Base-by-base conservation (phyloP, 2,329 filamentous ascomycete genomes). In the Eurotiales sp. region DNA sequence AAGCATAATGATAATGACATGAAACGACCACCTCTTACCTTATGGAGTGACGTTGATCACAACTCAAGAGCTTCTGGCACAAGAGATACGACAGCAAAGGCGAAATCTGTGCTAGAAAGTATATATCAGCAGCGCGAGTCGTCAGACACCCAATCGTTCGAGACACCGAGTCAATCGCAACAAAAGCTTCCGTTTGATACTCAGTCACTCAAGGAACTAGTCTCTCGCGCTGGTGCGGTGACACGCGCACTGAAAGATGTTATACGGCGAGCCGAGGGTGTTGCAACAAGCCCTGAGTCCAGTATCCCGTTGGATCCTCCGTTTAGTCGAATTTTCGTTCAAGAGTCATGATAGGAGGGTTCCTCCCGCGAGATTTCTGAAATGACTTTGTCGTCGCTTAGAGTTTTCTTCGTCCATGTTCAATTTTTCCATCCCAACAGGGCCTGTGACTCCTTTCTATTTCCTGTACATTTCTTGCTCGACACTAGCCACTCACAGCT, bases 141-240 rank as follows among this genome's bases (percentile, higher is more conserved):
- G 25, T 58, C 65, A 23, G 61, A 61, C 47, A n/a, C 56, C 61
- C 22, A 44, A 61, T 49, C 63, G 34, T 25, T 56, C 12, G 53
- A 66, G 8, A 51, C 62, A 8, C 58, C 64, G 14, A 46, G 58
- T 27, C 67, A 63, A n/a, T 34, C 51, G 11, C 40, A 42, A 36
- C 60, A 68, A 47, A 85, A 84, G 59, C 76, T 85, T n/a, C 80
- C 81, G 0, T 86, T 86, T 61, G 82, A 85, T 60, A 85, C 82
- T 2, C 79, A 79, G 22, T 85, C 83, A 39, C 72, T 86, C 12
- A 76, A 77, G 57, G 79, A 83, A 60, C 80, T 86, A 51, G 82
- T 86, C 22, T 62, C 72, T 23, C 71, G 75, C 37, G 74, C 75
- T 14, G 73, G 74, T 15, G 73, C 74, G 25, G 72, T 77, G 39